A percentile compares a stretch with the other conserved stretches of the same genome.
phyloP scores from a whole-genome alignment of 2,329 filamentous ascomycete species.

The Teratosphaeria viscida region DNA sequence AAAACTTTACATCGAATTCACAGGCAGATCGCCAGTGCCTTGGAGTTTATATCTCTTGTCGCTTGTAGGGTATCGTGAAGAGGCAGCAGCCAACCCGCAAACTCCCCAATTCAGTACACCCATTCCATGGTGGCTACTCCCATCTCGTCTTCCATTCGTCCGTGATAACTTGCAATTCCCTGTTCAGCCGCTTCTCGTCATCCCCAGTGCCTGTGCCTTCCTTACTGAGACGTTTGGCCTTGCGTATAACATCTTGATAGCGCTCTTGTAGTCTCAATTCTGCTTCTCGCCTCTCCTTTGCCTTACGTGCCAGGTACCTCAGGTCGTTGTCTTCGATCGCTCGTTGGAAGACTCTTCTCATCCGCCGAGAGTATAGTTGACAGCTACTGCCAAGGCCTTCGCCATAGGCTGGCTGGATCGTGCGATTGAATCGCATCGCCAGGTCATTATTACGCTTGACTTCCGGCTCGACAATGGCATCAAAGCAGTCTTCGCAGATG shows the following conservation, averaged over 20 bases:
- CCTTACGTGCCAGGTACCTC: constrained; percentile 51
- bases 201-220: constrained; percentile 34
- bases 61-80: not conserved
- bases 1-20: not conserved
- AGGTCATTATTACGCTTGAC: constrained; percentile 39
- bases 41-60: not conserved
- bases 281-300: constrained; percentile 47
- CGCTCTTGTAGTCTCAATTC: constrained; percentile 51
- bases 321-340: constrained; percentile 59
- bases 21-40: not conserved
- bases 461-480: constrained; percentile 64
- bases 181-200: constrained; percentile 47
- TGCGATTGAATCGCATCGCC: constrained; percentile 54
- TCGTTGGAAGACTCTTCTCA: constrained; percentile 62
- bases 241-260: constrained; percentile 28
- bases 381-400: constrained; percentile 47
- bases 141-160: constrained; percentile 42
- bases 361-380: constrained; percentile 69
- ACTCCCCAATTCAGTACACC: not conserved
- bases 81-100: not conserved
- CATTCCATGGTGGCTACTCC: constrained; percentile 27
- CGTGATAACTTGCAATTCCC: constrained; percentile 38
- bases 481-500: constrained; percentile 79
- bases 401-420: constrained; percentile 45
- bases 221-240: constrained; percentile 30